These are phyloP conservation scores for Marsdenia floribunda DNA, from an alignment of 257 asterid genomes.

Conservation along the genomic window DNA sequence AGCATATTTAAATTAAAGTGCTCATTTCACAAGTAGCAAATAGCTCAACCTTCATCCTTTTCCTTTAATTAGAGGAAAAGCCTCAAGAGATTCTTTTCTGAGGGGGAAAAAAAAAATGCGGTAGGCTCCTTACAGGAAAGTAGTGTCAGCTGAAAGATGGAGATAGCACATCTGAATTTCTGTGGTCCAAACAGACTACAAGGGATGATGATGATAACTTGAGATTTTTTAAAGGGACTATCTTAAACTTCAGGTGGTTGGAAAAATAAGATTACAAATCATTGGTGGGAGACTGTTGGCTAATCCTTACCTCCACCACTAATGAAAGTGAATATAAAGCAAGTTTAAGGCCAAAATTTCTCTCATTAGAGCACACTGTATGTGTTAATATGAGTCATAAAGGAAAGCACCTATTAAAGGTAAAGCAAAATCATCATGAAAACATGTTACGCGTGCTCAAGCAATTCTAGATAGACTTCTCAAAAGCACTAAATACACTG, in stretches of 20 bases:
- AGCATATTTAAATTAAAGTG: no score
- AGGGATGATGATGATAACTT: background rate
- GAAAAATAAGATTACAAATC: background rate
- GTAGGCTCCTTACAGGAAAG: background rate
- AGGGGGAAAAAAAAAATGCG: background rate
- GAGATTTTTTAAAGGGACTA: conserved; percentile 5
- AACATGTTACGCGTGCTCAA: conserved; percentile 33
- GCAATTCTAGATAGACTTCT: conserved; percentile 13
- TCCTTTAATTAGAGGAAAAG: background rate
- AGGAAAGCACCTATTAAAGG: conserved; percentile 13
- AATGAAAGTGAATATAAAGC: conserved; percentile 13
- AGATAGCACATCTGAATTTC: background rate
- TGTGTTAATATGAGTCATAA: conserved; percentile 9
- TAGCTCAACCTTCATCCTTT: background rate
- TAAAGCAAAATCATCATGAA: conserved; percentile 28
- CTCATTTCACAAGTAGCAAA: background rate
- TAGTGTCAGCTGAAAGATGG: background rate
- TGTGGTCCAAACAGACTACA: background rate
- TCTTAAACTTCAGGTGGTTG: background rate
- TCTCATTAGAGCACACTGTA: conserved; percentile 9
- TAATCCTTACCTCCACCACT: background rate
- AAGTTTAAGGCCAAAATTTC: conserved; percentile 9
- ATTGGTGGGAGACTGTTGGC: conserved; percentile 9
- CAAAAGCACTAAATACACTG: conserved; percentile 10
- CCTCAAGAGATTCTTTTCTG: background rate